A percentile compares a stretch with the other conserved stretches of the same genome.
These are phyloP conservation scores for Beauveria sp. DNA, from an alignment of 2,329 filamentous ascomycete genomes.

Conservation along the genomic window DNA sequence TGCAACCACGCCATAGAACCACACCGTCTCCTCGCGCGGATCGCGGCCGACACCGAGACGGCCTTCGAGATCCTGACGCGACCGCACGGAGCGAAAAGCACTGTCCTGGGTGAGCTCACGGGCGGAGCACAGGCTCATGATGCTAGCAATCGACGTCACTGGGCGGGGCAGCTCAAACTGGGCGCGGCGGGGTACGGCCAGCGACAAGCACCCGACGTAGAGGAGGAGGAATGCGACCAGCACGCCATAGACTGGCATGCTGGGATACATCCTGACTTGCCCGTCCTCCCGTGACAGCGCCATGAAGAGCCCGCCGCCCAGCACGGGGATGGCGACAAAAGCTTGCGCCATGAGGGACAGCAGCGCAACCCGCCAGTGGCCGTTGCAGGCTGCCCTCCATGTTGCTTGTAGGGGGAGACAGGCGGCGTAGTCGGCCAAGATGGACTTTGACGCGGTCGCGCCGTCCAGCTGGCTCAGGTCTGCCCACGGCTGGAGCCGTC, in stretches of 20 bases:
- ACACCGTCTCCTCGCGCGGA: constrained; percentile 40
- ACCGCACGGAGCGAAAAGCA: constrained; percentile 58
- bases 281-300: constrained; percentile 51
- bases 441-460: constrained; percentile 51
- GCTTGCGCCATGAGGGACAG: constrained; percentile 52
- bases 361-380: constrained; percentile 58
- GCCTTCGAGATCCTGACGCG: constrained; percentile 60
- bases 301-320: constrained; percentile 67
- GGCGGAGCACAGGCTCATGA: constrained; percentile 69
- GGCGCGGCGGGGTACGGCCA: constrained; percentile 53
- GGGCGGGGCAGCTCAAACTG: constrained; percentile 64
- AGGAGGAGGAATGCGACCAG: constrained; percentile 65
- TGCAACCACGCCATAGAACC: constrained; percentile 40
- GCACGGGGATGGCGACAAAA: constrained; percentile 56
- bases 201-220: constrained; percentile 56
- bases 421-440: constrained; percentile 64
- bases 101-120: constrained; percentile 65
- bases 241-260: constrained; percentile 64
- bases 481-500: constrained; percentile 62
- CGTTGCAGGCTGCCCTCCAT: constrained; percentile 48
- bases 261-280: constrained; percentile 59
- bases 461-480: constrained; percentile 52
- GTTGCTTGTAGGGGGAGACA: constrained; percentile 55
- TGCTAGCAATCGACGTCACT: constrained; percentile 64
- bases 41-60: constrained; percentile 52